Evolutionary conservation across 306 rosid genomes (phyloP).

Genomic region (Citrullus amarus): DNA sequence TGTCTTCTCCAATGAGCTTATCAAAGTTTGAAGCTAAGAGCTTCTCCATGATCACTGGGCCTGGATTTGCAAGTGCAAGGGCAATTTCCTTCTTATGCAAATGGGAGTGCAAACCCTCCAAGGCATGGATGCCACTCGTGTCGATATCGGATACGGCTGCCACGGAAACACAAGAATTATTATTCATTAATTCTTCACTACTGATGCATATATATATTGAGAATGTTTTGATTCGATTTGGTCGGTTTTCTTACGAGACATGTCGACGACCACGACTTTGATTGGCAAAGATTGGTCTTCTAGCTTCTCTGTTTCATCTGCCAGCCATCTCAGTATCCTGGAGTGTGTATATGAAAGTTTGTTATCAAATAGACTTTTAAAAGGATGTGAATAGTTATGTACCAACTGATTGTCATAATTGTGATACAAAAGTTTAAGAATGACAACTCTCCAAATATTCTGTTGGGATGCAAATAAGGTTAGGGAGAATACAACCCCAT

Average conservation of each 20-base stretch:
- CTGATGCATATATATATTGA: neutral
- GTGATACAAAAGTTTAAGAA: no score
- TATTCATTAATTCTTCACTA: neutral
- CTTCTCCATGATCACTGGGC: constrained; percentile 63
- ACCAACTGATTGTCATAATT: no score
- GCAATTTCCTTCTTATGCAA: constrained; percentile 40
- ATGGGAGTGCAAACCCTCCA: constrained; percentile 39
- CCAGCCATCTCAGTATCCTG: constrained; percentile 70
- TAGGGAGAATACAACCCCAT: no score
- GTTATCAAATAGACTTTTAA: neutral
- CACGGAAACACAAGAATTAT: neutral
- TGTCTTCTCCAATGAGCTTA: constrained; percentile 39
- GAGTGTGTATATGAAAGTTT: neutral
- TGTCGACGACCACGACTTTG: constrained; percentile 38
- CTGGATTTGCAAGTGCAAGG: constrained; percentile 75
- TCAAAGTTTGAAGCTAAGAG: constrained; percentile 45
- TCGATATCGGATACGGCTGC: constrained; percentile 80
- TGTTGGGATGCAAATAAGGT: no score
- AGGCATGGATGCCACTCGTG: constrained; percentile 67
- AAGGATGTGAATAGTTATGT: neutral
- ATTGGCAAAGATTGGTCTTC: constrained; percentile 19
- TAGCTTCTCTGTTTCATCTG: constrained; percentile 36
- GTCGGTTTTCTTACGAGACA: constrained; percentile 58
- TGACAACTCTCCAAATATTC: no score
- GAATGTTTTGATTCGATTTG: neutral